A percentile compares a stretch with the other conserved stretches of the same genome.
Evolutionary conservation across 305 asterid species (phyloP).

Genomic region (Solanum hybrid): DNA sequence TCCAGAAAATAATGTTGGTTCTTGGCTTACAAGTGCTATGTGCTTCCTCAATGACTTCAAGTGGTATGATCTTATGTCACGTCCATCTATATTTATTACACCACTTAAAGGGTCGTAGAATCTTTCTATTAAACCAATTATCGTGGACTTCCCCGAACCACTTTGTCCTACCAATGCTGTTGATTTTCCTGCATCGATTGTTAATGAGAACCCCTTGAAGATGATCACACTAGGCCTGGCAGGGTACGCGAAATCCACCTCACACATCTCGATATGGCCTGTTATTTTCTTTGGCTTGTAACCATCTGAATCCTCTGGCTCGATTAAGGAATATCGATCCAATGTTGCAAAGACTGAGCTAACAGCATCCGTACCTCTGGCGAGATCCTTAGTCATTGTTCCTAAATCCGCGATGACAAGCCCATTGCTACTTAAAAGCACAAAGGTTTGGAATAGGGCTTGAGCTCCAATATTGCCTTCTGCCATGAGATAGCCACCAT

Average conservation of each 20-base stretch:
- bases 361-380: slow-evolving; percentile 70
- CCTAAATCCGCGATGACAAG: slow-evolving; percentile 90
- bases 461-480: slow-evolving; percentile 54
- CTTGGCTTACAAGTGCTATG: slow-evolving; percentile 81
- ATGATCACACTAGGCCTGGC: slow-evolving; percentile 52
- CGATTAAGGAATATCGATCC: slow-evolving; percentile 63
- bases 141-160: slow-evolving; percentile 83
- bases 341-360: slow-evolving; percentile 66
- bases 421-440: slow-evolving; percentile 85
- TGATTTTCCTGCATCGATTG: slow-evolving; percentile 60
- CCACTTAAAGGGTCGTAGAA: slow-evolving; percentile 72
- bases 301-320: slow-evolving; percentile 68
- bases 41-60: slow-evolving; percentile 56
- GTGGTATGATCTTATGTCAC: slow-evolving; percentile 53
- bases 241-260: slow-evolving; percentile 72
- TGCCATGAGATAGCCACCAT: slow-evolving; percentile 68
- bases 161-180: slow-evolving; percentile 91
- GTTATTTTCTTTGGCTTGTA: slow-evolving; percentile 36
- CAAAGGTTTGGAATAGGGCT: slow-evolving; percentile 67
- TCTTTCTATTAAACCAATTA: slow-evolving; percentile 60
- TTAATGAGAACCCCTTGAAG: slow-evolving; percentile 54
- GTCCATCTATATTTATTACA: slow-evolving; percentile 53
- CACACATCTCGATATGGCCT: slow-evolving; percentile 51
- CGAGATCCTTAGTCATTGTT: slow-evolving; percentile 82
- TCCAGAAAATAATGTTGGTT: slow-evolving; percentile 70